A percentile compares a stretch with the other conserved stretches of the same genome.
Evolutionary conservation across 2,329 filamentous ascomycete genomes (phyloP).

Genomic region (Coniochaeta pulveracea): DNA sequence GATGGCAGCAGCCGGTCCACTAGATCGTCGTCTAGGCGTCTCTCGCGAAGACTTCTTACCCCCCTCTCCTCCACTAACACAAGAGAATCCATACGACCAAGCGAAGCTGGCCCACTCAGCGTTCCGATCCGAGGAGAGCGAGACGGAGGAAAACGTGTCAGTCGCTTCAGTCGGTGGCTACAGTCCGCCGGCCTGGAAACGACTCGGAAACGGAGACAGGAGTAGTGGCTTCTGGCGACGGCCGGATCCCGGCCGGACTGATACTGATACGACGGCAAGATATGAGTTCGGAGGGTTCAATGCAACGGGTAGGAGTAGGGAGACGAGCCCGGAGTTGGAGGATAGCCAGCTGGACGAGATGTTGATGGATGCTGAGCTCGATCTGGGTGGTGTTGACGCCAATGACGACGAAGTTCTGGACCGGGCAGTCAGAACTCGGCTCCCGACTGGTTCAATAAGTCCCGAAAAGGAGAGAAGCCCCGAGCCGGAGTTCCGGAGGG

Average conservation of each 20-base stretch:
- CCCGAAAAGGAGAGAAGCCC: slow-evolving; percentile 42
- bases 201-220: slow-evolving; percentile 46
- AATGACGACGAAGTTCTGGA: slow-evolving; percentile 30
- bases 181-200: slow-evolving; percentile 50
- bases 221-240: slow-evolving; percentile 50
- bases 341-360: slow-evolving; percentile 24
- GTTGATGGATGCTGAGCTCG: too few relatives aligned
- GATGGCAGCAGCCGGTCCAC: slow-evolving; percentile 11
- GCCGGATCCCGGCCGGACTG: slow-evolving; percentile 37
- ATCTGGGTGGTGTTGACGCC: slow-evolving; percentile 18
- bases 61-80: slow-evolving; percentile 1
- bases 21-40: slow-evolving; percentile 21
- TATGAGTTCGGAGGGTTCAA: slow-evolving; percentile 12
- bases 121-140: slow-evolving; percentile 27
- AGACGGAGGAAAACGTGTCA: slow-evolving; percentile 30
- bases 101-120: slow-evolving; percentile 33
- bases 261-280: slow-evolving; percentile 26
- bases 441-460: slow-evolving; percentile 44
- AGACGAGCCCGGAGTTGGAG: slow-evolving; percentile 22
- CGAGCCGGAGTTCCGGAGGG: slow-evolving; percentile 29
- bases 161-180: slow-evolving; percentile 41
- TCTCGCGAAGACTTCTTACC: background rate
- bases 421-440: slow-evolving; percentile 39
- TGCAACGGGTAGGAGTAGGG: slow-evolving; percentile 11
- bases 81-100: slow-evolving; percentile 9